A percentile compares a stretch with the other conserved stretches of the same genome.
Conservation (phyloP, 108 stramenopile genomes). For the Parietichytrium sp. region DNA sequence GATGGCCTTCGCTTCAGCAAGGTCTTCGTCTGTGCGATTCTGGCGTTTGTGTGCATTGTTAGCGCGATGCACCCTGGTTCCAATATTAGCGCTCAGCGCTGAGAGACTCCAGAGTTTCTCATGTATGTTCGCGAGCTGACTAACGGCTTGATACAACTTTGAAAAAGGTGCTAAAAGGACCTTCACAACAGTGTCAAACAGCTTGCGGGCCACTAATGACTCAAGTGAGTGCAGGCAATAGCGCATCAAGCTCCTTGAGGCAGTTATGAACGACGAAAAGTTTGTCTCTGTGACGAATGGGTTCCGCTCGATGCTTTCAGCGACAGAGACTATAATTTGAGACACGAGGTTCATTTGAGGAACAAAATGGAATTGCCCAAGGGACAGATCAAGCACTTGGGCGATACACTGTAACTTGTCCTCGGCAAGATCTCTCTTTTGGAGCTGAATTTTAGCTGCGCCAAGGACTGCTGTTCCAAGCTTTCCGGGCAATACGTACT, state of each 20-base stretch:
- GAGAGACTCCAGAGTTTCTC: background rate
- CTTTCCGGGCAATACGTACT: conserved; percentile 24
- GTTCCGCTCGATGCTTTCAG: background rate
- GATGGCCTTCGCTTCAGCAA: background rate
- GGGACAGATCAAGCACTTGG: background rate
- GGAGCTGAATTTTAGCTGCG: background rate
- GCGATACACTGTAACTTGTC: background rate
- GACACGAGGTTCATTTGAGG: conserved; percentile 32
- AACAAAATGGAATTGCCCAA: background rate
- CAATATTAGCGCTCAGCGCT: background rate
- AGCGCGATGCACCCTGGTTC: background rate
- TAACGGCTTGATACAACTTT: background rate
- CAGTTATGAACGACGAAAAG: background rate
- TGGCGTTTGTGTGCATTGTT: background rate
- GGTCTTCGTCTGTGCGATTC: background rate
- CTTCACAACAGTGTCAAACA: background rate
- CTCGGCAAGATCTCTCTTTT: background rate
- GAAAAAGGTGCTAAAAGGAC: background rate
- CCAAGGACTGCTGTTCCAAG: background rate
- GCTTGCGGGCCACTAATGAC: background rate
- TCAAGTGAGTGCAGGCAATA: background rate
- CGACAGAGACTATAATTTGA: background rate
- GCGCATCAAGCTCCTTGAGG: background rate
- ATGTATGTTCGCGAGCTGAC: background rate
- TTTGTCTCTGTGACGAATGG: background rate